Conservation (phyloP, 2,329 filamentous ascomycete genomes). For the Nothophoma quercina region DNA sequence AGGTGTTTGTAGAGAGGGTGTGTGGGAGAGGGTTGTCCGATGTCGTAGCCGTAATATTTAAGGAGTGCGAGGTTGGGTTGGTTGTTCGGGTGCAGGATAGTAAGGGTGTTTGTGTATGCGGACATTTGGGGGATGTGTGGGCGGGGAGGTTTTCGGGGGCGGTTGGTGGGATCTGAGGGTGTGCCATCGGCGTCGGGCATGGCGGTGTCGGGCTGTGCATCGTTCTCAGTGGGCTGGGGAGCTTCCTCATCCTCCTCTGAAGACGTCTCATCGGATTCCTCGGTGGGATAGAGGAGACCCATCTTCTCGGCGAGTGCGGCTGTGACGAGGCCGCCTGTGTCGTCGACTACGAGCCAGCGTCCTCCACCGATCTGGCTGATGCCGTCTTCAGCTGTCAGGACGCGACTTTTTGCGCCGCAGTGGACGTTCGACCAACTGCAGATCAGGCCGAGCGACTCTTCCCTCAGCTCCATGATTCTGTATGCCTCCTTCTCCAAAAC, state of each 20-base stretch:
- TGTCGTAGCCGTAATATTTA: conserved; percentile 88
- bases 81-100: conserved; percentile 79
- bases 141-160: conserved; percentile 38
- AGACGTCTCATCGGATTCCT: conserved; percentile 45
- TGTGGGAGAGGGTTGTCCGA: conserved; percentile 64
- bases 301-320: conserved; percentile 88
- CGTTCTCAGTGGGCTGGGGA: conserved; percentile 5
- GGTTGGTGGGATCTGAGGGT: conserved; percentile 28
- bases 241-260: conserved; percentile 18
- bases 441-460: conserved; percentile 81
- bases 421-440: conserved; percentile 92
- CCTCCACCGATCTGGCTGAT: conserved; percentile 57
- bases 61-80: conserved; percentile 89
- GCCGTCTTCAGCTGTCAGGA: conserved; percentile 40
- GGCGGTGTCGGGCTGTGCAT: conserved; percentile 16
- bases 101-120: conserved; percentile 76
- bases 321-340: conserved; percentile 82
- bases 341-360: conserved; percentile 84
- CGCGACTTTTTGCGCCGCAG: conserved; percentile 61
- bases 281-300: conserved; percentile 72
- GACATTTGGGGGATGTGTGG: conserved; percentile 64
- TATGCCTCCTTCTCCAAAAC: conserved; percentile 81
- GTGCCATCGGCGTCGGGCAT: conserved; percentile 30
- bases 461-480: conserved; percentile 84
- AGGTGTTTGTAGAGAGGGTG: conserved; percentile 87